Percentiles rank a stretch among this genome's conserved stretches.
Evolutionary conservation across 768 basidiomycete species (phyloP).

Genomic region (Termitomyces sp.): DNA sequence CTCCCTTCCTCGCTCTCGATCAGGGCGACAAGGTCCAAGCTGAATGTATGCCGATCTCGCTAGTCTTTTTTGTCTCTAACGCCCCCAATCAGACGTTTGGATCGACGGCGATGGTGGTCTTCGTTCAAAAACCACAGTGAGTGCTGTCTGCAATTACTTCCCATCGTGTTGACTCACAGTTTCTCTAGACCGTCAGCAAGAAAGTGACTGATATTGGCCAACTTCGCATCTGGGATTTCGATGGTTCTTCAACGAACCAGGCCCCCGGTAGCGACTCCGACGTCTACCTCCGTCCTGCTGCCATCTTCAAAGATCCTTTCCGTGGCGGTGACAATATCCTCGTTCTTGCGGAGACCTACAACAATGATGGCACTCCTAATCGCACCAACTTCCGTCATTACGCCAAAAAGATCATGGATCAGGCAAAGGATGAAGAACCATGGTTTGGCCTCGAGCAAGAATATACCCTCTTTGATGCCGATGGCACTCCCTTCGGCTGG

Average conservation of each 20-base stretch:
- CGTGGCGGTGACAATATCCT: slow-evolving; percentile 97
- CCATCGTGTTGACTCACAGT: slow-evolving; percentile 5
- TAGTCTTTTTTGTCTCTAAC: slow-evolving; percentile 10
- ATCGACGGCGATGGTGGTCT: slow-evolving; percentile 93
- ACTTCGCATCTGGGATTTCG: slow-evolving; percentile 98
- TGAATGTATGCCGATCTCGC: slow-evolving; percentile 57
- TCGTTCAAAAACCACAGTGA: slow-evolving; percentile 92
- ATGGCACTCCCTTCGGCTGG: slow-evolving; percentile 91
- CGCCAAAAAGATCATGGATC: slow-evolving; percentile 93
- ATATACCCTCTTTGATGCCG: slow-evolving; percentile 94
- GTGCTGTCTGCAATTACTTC: slow-evolving; percentile 20
- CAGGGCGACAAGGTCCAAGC: slow-evolving; percentile 95
- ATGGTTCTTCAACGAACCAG: slow-evolving; percentile 96
- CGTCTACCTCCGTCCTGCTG: slow-evolving; percentile 94
- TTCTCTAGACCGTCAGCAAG: slow-evolving; percentile 73
- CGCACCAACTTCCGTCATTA: slow-evolving; percentile 93
- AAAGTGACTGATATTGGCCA: slow-evolving; percentile 84
- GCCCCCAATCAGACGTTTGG: slow-evolving; percentile 79
- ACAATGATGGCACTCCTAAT: slow-evolving; percentile 98
- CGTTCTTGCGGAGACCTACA: slow-evolving; percentile 96
- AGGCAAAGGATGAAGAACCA: slow-evolving; percentile 70
- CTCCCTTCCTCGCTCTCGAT: slow-evolving; percentile 81
- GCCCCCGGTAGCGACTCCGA: slow-evolving; percentile 95
- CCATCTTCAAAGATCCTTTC: slow-evolving; percentile 99
- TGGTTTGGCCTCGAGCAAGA: slow-evolving; percentile 99